Conservation (phyloP, 192 early-diverging fungal species). For the Pecoramyces ruminantium region DNA sequence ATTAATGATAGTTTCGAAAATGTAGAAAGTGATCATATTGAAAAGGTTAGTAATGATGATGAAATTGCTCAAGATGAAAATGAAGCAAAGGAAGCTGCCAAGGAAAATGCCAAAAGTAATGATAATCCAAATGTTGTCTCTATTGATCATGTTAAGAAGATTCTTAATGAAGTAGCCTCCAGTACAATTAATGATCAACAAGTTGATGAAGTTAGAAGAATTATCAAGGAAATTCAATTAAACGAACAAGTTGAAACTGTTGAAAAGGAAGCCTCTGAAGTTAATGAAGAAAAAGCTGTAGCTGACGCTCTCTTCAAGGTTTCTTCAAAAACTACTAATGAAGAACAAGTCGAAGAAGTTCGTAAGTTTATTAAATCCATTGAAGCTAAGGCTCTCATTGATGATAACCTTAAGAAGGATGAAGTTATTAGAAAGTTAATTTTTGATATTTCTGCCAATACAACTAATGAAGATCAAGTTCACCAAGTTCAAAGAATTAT, state of each 20-base stretch:
- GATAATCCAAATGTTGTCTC: background rate
- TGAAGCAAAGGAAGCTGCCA: no score
- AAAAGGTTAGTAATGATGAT: background rate
- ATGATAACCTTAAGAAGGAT: background rate
- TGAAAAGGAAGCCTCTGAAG: background rate
- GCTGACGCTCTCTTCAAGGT: background rate
- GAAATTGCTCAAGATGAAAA: no score
- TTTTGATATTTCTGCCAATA: background rate
- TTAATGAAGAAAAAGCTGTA: background rate
- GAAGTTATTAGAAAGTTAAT: background rate
- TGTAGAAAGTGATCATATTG: background rate
- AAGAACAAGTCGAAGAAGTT: background rate
- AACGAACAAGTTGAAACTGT: background rate
- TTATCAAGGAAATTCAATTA: background rate
- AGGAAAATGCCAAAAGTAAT: no score
- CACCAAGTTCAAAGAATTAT: background rate
- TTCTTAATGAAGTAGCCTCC: background rate
- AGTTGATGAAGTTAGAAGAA: background rate
- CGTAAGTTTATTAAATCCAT: background rate
- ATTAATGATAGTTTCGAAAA: no score
- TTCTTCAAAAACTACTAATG: background rate
- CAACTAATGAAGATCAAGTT: background rate
- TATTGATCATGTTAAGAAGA: background rate
- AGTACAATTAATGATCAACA: background rate
- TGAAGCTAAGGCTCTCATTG: background rate